phyloP scores from a whole-genome alignment of 768 basidiomycete species.

The Amanita exitialis region DNA sequence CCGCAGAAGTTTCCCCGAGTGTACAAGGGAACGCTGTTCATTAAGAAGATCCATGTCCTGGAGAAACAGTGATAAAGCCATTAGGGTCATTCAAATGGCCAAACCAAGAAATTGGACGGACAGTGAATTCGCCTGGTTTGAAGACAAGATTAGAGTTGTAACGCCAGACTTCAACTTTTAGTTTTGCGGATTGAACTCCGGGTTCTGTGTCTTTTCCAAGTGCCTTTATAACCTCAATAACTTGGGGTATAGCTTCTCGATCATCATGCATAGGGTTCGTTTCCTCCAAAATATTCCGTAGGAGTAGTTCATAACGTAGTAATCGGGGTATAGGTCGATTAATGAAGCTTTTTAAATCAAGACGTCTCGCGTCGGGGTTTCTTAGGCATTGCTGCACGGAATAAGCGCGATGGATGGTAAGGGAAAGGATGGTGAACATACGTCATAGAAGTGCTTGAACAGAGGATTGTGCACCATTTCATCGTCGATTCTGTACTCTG shows the following conservation, averaged over 20 bases:
- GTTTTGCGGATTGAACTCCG: constrained; percentile 76
- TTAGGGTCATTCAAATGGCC: background rate
- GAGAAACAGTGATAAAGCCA: background rate
- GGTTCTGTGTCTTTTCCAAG: constrained; percentile 84
- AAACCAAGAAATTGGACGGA: constrained; percentile 16
- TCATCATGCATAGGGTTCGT: constrained; percentile 74
- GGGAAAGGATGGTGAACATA: constrained; percentile 21
- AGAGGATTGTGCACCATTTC: constrained; percentile 75
- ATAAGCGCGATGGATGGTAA: constrained; percentile 11
- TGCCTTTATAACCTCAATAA: constrained; percentile 79
- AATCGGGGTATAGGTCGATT: constrained; percentile 86
- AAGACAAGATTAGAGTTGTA: constrained; percentile 74
- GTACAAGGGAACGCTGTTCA: constrained; percentile 73
- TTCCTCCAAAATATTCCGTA: constrained; percentile 73
- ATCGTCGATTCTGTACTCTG: constrained; percentile 78
- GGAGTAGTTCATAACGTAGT: constrained; percentile 77
- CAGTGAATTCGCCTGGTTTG: constrained; percentile 67
- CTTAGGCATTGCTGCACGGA: constrained; percentile 34
- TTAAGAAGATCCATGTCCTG: constrained; percentile 86
- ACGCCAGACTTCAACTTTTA: constrained; percentile 85
- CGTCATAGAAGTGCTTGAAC: constrained; percentile 80
- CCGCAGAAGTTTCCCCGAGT: constrained; percentile 73
- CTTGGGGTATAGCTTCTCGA: constrained; percentile 68
- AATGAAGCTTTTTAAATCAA: constrained; percentile 92
- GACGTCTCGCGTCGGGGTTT: constrained; percentile 67